These are phyloP conservation scores for Arthrobotrys conoides DNA, from an alignment of 2,329 filamentous ascomycete genomes.

Conservation along the genomic window DNA sequence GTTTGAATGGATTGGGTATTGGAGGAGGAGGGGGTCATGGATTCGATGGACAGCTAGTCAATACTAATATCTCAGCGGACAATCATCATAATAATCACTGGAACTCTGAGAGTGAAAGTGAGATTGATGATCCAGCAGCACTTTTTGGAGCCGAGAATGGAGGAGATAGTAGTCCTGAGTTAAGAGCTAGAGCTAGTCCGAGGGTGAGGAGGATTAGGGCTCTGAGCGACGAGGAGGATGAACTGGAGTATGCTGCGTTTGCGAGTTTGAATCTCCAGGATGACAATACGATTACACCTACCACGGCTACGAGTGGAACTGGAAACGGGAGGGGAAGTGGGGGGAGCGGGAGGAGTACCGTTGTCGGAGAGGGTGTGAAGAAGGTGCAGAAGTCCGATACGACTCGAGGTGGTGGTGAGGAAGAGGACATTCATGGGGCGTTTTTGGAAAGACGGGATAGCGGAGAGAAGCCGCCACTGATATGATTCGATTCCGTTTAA, in stretches of 20 bases:
- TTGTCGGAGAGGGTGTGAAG: conserved; percentile 47
- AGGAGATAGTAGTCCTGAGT: conserved; percentile 48
- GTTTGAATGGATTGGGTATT: conserved; percentile 37
- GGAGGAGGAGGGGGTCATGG: conserved; percentile 27
- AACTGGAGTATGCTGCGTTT: conserved; percentile 58
- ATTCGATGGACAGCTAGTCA: conserved; percentile 20
- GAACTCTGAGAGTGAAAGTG: conserved; percentile 58
- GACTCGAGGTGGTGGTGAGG: conserved; percentile 28
- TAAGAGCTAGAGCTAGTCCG: conserved; percentile 48
- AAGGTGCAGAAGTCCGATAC: conserved; percentile 10
- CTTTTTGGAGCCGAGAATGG: conserved; percentile 46
- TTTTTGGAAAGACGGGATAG: conserved; percentile 54
- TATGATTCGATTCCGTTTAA: not conserved
- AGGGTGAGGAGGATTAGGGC: conserved; percentile 41
- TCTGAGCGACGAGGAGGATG: conserved; percentile 50
- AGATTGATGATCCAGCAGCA: conserved; percentile 57
- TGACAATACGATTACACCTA: conserved; percentile 11
- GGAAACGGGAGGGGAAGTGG: conserved; percentile 40
- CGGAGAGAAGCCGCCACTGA: conserved; percentile 23
- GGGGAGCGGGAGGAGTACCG: conserved; percentile 43
- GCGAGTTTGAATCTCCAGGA: conserved; percentile 41
- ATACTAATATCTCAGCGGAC: not conserved
- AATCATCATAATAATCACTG: conserved; percentile 42
- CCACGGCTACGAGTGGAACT: not conserved
- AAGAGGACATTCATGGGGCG: conserved; percentile 50